Conservation (phyloP, 805 yeast species). For the Kuraishia borneana region DNA sequence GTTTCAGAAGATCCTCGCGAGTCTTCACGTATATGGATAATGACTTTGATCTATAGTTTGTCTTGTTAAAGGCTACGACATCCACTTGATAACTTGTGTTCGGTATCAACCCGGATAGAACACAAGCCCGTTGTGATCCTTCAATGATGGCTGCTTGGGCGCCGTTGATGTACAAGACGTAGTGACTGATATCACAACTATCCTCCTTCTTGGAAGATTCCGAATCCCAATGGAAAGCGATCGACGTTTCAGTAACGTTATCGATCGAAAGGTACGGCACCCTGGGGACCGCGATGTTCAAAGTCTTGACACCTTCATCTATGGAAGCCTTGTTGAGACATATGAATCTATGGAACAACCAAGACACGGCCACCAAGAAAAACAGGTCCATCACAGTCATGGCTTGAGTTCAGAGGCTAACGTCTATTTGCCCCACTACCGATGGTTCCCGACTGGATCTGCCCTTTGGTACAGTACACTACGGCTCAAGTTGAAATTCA, state of each 20-base stretch:
- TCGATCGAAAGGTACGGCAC: conserved; percentile 46
- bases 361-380: conserved; percentile 4
- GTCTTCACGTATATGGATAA: conserved; percentile 29
- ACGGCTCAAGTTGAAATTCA: background rate
- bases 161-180: conserved; percentile 27
- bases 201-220: background rate
- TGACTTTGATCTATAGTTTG: conserved; percentile 28
- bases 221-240: conserved; percentile 45
- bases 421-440: background rate
- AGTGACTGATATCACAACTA: conserved; percentile 17
- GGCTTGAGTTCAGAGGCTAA: background rate
- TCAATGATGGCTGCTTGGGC: conserved; percentile 20
- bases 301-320: conserved; percentile 30
- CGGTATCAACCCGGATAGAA: conserved; percentile 19
- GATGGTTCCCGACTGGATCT: background rate
- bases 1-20: conserved; percentile 8
- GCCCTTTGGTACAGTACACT: background rate
- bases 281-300: conserved; percentile 44
- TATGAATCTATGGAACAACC: conserved; percentile 19
- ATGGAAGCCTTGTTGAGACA: conserved; percentile 26
- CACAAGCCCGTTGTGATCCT: conserved; percentile 24
- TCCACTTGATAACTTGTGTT: conserved; percentile 29
- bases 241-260: conserved; percentile 31
- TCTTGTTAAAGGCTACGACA: conserved; percentile 27
- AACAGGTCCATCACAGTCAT: background rate